Conservation (phyloP, 192 early-diverging fungal species). For the Phycomyces blakesleeanus region DNA sequence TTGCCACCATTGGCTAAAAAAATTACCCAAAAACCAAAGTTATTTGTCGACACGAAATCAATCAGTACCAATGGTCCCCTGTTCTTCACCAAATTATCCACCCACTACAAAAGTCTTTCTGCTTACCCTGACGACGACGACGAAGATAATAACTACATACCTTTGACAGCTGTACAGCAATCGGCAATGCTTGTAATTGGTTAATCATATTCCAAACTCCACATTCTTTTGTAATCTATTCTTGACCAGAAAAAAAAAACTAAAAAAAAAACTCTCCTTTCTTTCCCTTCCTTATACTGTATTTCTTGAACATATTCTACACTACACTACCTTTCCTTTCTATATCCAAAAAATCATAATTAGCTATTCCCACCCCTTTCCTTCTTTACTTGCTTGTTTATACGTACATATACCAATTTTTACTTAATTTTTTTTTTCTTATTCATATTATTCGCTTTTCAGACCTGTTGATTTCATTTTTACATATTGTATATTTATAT, state of each 20-base stretch:
- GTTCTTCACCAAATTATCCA: conserved; percentile 16
- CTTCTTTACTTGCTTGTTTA: not conserved
- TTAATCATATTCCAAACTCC: not conserved
- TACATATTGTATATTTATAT: conserved; percentile 6
- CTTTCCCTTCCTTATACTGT: not conserved
- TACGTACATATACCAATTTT: too few species aligned
- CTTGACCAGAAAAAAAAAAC: not conserved
- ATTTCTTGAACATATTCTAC: conserved; percentile 2
- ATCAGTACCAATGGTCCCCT: conserved; percentile 9
- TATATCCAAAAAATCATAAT: too few species aligned
- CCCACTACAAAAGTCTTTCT: conserved; percentile 9
- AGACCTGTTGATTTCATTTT: too few species aligned
- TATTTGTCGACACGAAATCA: conserved; percentile 14
- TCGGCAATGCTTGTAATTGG: not conserved
- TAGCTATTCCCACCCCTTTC: not conserved
- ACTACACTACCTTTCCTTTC: not conserved
- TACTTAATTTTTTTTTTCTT: too few species aligned
- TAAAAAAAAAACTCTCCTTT: not conserved
- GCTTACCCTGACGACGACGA: conserved; percentile 3
- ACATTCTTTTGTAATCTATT: not conserved
- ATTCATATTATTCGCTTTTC: too few species aligned
- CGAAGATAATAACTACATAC: conserved; percentile 6
- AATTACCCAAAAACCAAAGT: conserved; percentile 6
- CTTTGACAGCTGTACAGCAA: conserved; percentile 1
- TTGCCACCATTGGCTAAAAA: not conserved